phyloP scores from a whole-genome alignment of 1,139 yeast species.

The Kazachstania sp. region DNA sequence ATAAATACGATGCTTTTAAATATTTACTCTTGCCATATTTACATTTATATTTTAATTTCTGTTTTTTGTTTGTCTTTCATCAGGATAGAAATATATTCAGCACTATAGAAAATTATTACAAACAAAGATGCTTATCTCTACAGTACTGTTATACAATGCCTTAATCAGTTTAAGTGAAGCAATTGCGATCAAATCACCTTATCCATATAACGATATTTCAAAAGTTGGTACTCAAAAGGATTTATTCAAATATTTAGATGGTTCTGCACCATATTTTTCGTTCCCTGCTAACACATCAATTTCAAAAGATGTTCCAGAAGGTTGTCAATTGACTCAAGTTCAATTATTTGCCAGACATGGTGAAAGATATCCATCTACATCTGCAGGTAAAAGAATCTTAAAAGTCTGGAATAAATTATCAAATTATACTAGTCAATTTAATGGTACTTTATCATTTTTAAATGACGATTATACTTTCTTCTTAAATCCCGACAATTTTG shows the following conservation, averaged over 20 bases:
- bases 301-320: constrained; percentile 20
- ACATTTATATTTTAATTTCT: too few relatives aligned
- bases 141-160: too few relatives aligned
- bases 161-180: neutral
- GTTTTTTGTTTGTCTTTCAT: too few relatives aligned
- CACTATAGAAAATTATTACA: too few relatives aligned
- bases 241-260: constrained; percentile 14
- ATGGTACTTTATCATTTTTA: constrained; percentile 34
- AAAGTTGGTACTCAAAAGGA: constrained; percentile 14
- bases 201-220: constrained; percentile 3
- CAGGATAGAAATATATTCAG: too few relatives aligned
- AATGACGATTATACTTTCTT: constrained; percentile 23
- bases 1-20: too few relatives aligned
- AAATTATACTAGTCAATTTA: constrained; percentile 19
- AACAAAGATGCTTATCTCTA: too few relatives aligned
- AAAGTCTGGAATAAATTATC: constrained; percentile 21
- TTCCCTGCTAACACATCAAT: constrained; percentile 15
- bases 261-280: constrained; percentile 16
- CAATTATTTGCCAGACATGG: constrained; percentile 62
- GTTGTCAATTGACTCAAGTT: constrained; percentile 54
- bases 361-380: constrained; percentile 50
- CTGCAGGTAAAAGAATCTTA: constrained; percentile 23
- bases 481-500: constrained; percentile 13
- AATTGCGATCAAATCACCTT: constrained; percentile 1
- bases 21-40: too few relatives aligned